Percentiles rank a stretch among this genome's conserved stretches.
Evolutionary conservation across 2,329 filamentous ascomycete species (phyloP).

Genomic region (Ophioceras dolichostomum): DNA sequence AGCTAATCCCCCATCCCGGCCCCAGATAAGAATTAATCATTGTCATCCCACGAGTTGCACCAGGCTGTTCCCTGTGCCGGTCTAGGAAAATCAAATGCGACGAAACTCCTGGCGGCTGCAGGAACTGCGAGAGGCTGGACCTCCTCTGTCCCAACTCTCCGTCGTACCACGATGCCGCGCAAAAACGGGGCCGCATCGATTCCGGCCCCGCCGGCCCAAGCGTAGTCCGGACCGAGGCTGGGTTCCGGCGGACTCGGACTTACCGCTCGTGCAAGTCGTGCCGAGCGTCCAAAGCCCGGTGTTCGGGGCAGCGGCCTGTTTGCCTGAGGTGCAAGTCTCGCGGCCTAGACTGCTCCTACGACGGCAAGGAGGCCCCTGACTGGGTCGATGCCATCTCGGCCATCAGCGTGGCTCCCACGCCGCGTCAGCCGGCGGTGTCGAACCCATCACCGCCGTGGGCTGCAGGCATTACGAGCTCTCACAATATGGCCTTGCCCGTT

Average conservation of each 20-base stretch:
- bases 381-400: slow-evolving; percentile 7
- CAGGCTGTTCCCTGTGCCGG: background rate
- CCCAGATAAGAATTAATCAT: too few relatives aligned
- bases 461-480: too few relatives aligned
- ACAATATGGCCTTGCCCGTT: too few relatives aligned
- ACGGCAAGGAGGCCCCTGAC: slow-evolving; percentile 8
- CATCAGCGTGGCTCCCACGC: too few relatives aligned
- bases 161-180: slow-evolving; percentile 1
- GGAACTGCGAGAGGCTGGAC: slow-evolving; percentile 6
- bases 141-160: slow-evolving; percentile 6
- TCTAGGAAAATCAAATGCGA: slow-evolving; percentile 6
- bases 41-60: too few relatives aligned
- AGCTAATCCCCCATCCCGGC: too few relatives aligned
- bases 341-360: slow-evolving; percentile 6
- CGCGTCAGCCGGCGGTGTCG: too few relatives aligned
- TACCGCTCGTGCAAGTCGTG: slow-evolving; percentile 8
- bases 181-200: background rate
- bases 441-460: too few relatives aligned
- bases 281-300: slow-evolving; percentile 7
- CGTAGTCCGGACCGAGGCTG: slow-evolving; percentile 4
- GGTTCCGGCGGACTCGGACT: slow-evolving; percentile 6
- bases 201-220: too few relatives aligned
- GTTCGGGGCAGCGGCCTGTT: slow-evolving; percentile 7
- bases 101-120: slow-evolving; percentile 6
- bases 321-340: slow-evolving; percentile 7